These are phyloP conservation scores for Tuber microsphaerosporum DNA, from an alignment of 495 filamentous ascomycete species.

Conservation along the genomic window DNA sequence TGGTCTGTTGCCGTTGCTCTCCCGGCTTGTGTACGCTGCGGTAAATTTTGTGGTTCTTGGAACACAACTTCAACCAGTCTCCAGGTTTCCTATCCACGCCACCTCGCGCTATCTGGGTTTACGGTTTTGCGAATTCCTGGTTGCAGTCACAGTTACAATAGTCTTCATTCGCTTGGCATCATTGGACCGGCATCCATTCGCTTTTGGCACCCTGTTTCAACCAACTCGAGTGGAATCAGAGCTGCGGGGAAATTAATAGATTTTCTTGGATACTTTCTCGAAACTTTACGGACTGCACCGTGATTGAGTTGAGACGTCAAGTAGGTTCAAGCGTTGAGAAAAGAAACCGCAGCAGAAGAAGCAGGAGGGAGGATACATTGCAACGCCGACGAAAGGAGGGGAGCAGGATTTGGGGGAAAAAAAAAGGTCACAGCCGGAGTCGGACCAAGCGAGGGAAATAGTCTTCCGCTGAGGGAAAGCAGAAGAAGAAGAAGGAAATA, in stretches of 20 bases:
- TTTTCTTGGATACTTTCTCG: slow-evolving; percentile 12
- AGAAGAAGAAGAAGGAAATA: slow-evolving; percentile 12
- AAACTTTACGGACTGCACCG: slow-evolving; percentile 4
- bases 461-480: slow-evolving; percentile 24
- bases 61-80: slow-evolving; percentile 10
- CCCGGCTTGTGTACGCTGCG: slow-evolving; percentile 26
- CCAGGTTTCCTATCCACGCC: slow-evolving; percentile 23
- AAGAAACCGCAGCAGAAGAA: background rate
- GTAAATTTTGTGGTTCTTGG: background rate
- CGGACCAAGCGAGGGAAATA: slow-evolving; percentile 23
- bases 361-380: slow-evolving; percentile 23
- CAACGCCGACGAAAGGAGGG: slow-evolving; percentile 28
- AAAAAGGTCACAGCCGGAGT: slow-evolving; percentile 23
- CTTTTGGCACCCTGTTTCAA: slow-evolving; percentile 36
- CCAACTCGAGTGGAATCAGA: slow-evolving; percentile 25
- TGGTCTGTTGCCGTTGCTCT: slow-evolving; percentile 10
- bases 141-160: slow-evolving; percentile 35
- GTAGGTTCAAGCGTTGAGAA: slow-evolving; percentile 11
- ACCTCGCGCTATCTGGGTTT: slow-evolving; percentile 35
- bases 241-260: slow-evolving; percentile 21
- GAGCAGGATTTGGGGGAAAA: slow-evolving; percentile 21
- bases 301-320: slow-evolving; percentile 19
- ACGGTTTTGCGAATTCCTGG: slow-evolving; percentile 29
- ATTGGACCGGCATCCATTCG: slow-evolving; percentile 35
- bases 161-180: slow-evolving; percentile 34